Percentiles rank a stretch among this genome's conserved stretches.
phyloP scores from a whole-genome alignment of 2,329 filamentous ascomycete genomes.

The Monosporascus cannonballus region DNA sequence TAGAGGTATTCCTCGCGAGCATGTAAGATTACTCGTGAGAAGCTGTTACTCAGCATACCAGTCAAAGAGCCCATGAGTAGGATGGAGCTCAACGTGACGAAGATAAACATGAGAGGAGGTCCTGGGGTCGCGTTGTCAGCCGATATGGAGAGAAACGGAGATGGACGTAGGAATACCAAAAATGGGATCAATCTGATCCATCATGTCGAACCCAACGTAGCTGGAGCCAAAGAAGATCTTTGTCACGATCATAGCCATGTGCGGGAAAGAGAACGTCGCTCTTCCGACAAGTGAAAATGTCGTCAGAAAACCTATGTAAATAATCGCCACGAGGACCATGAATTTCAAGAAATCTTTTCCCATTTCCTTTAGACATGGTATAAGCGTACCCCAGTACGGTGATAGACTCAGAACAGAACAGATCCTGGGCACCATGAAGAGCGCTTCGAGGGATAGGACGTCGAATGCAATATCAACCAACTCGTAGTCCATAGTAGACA shows the following conservation, averaged over 20 bases:
- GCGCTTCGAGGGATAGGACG: conserved; percentile 78
- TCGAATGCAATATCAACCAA: conserved; percentile 81
- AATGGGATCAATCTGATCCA: conserved; percentile 52
- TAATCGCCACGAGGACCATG: conserved; percentile 67
- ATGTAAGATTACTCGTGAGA: conserved; percentile 57
- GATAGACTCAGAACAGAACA: conserved; percentile 82
- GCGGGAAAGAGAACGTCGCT: conserved; percentile 54
- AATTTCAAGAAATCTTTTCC: conserved; percentile 80
- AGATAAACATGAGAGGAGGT: conserved; percentile 61
- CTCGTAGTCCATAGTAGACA: conserved; percentile 50
- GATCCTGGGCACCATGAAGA: conserved; percentile 85
- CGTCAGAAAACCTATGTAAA: conserved; percentile 85
- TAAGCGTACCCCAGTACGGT: conserved; percentile 84
- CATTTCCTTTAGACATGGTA: conserved; percentile 92
- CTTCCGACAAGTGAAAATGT: conserved; percentile 77
- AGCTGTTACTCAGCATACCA: conserved; percentile 71
- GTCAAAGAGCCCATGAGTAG: conserved; percentile 74
- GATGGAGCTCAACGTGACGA: conserved; percentile 72
- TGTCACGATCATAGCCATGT: conserved; percentile 72
- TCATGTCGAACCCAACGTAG: conserved; percentile 67
- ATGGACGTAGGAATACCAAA: conserved; percentile 31
- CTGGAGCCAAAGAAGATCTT: conserved; percentile 78
- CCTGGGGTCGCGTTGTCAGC: conserved; percentile 22
- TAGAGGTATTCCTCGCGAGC: conserved; percentile 73
- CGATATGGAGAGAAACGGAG: neutral